Conservation (phyloP, 1,284 basidiomycete species). For the Ustilago tritici region DNA sequence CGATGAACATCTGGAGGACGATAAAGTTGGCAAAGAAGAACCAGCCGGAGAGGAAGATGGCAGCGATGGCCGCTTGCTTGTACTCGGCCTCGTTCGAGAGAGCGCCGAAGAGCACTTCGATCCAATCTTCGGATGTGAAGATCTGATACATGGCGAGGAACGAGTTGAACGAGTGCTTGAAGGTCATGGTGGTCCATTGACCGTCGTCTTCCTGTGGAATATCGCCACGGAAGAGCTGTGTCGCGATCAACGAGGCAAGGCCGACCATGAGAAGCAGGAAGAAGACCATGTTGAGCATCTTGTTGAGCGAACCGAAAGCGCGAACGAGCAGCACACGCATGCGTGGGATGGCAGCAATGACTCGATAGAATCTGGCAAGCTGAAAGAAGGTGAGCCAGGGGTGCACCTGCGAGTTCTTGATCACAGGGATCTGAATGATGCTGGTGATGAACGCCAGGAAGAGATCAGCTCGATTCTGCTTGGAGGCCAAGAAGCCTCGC, state of each 20-base stretch:
- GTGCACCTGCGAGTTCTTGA: slow-evolving; percentile 77
- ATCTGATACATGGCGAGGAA: slow-evolving; percentile 90
- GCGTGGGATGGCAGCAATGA: slow-evolving; percentile 87
- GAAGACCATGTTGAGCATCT: slow-evolving; percentile 90
- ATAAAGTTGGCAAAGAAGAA: slow-evolving; percentile 95
- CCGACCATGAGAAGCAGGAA: slow-evolving; percentile 92
- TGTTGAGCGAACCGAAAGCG: slow-evolving; percentile 92
- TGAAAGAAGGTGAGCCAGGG: slow-evolving; percentile 94
- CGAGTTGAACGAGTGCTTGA: slow-evolving; percentile 87
- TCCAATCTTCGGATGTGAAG: slow-evolving; percentile 97
- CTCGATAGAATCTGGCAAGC: slow-evolving; percentile 89
- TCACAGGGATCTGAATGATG: slow-evolving; percentile 86
- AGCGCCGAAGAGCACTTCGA: slow-evolving; percentile 80
- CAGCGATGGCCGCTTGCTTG: slow-evolving; percentile 80
- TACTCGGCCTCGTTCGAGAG: slow-evolving; percentile 77
- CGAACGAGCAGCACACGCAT: slow-evolving; percentile 75
- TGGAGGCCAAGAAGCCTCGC: slow-evolving; percentile 78
- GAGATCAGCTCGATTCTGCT: slow-evolving; percentile 83
- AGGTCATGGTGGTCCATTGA: slow-evolving; percentile 77
- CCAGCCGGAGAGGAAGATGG: slow-evolving; percentile 85
- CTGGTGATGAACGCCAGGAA: slow-evolving; percentile 83
- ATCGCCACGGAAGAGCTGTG: slow-evolving; percentile 82
- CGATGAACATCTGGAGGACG: slow-evolving; percentile 97
- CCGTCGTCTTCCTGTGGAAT: slow-evolving; percentile 71
- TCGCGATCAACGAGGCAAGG: slow-evolving; percentile 83